Percentiles rank a stretch among this genome's conserved stretches.
These are phyloP conservation scores for Xylaria grammica DNA, from an alignment of 495 filamentous ascomycete genomes.

Conservation along the genomic window DNA sequence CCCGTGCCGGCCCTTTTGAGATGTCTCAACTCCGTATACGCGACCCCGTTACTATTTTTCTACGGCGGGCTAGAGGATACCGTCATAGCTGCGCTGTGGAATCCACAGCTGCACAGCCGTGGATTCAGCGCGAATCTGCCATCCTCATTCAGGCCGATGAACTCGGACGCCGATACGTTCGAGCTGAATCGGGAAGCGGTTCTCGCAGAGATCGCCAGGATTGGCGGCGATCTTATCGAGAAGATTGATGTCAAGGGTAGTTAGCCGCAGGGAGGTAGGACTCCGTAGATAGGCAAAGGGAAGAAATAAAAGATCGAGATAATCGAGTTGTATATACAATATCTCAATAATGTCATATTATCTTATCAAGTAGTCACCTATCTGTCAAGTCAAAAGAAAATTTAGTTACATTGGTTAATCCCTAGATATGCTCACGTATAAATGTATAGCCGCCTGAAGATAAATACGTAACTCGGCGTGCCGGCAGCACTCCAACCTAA, in stretches of 20 bases:
- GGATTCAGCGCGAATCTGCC: slow-evolving; percentile 70
- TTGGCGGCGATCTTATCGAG: slow-evolving; percentile 67
- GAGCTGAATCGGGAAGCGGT: slow-evolving; percentile 75
- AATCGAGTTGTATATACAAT: slow-evolving; percentile 4
- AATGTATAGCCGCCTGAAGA: too few relatives aligned
- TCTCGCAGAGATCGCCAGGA: slow-evolving; percentile 76
- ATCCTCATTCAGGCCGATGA: slow-evolving; percentile 66
- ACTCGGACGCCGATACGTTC: slow-evolving; percentile 42
- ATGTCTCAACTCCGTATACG: slow-evolving; percentile 66
- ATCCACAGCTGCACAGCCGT: slow-evolving; percentile 61
- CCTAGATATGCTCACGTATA: too few relatives aligned
- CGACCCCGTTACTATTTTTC: slow-evolving; percentile 74
- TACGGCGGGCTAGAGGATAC: slow-evolving; percentile 60
- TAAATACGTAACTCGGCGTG: too few relatives aligned
- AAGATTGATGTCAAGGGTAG: slow-evolving; percentile 49
- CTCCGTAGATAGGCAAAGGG: too few relatives aligned
- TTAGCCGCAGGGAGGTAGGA: not conserved
- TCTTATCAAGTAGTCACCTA: too few relatives aligned
- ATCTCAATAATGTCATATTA: slow-evolving; percentile 1
- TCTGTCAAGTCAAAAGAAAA: too few relatives aligned
- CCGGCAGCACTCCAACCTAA: too few relatives aligned
- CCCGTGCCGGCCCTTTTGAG: slow-evolving; percentile 58
- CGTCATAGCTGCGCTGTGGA: slow-evolving; percentile 82
- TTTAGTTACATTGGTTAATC: too few relatives aligned
- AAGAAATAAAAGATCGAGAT: not conserved